These are phyloP conservation scores for Trichosanthes cucumerina DNA, from an alignment of 306 rosid species.

Conservation along the genomic window DNA sequence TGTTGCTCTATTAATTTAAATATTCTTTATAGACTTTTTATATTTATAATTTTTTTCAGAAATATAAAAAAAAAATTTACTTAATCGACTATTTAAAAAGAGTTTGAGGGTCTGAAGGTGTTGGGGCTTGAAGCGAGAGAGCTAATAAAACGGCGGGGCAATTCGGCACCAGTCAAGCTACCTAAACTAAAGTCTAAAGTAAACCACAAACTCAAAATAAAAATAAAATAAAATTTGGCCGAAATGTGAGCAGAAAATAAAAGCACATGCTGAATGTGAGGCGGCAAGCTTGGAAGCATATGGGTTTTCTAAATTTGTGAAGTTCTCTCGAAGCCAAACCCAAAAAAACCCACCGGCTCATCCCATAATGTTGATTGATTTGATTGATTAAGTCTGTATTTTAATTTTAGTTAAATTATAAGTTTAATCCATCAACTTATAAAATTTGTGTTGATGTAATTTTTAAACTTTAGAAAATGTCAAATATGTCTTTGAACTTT, in stretches of 20 bases:
- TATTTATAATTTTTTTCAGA: too few relatives aligned
- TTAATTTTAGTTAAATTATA: too few relatives aligned
- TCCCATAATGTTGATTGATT: background rate
- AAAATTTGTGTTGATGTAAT: too few relatives aligned
- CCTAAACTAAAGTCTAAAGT: too few relatives aligned
- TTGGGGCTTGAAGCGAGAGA: background rate
- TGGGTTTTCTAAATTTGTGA: background rate
- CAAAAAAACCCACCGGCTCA: background rate
- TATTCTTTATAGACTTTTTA: too few relatives aligned
- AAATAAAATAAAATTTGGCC: too few relatives aligned
- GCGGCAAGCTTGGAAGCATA: background rate
- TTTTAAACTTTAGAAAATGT: too few relatives aligned
- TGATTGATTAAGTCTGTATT: background rate
- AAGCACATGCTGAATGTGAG: background rate
- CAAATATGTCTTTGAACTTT: too few relatives aligned
- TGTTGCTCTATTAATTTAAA: too few relatives aligned
- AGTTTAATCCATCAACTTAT: too few relatives aligned
- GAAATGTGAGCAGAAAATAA: background rate
- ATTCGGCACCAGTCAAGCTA: background rate
- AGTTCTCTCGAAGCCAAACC: background rate
- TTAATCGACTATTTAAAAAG: background rate
- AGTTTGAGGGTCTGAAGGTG: background rate
- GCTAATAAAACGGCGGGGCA: background rate
- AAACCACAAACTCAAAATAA: background rate
- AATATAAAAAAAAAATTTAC: too few relatives aligned